Percentiles rank a stretch among this genome's conserved stretches.
Conservation (phyloP, 129 eudicot species). For the Logfia minima region DNA sequence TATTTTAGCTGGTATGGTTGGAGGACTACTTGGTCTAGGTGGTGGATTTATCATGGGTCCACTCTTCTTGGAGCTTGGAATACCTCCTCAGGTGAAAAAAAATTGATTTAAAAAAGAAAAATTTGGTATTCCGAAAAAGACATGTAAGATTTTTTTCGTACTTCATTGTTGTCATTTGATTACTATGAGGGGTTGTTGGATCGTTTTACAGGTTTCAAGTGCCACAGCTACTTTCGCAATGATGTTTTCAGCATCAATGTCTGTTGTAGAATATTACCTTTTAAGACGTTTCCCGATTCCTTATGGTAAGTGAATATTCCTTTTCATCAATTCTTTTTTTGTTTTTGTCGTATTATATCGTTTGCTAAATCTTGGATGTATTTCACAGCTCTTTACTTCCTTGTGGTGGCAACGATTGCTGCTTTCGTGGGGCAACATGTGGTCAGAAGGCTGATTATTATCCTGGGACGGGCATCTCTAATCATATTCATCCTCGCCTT, state of each 20-base stretch:
- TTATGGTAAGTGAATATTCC: neutral
- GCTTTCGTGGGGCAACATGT: neutral
- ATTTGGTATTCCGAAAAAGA: too few species aligned
- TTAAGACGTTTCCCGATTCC: neutral
- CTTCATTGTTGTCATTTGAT: too few species aligned
- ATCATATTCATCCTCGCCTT: neutral
- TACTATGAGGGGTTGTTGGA: neutral
- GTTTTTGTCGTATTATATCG: neutral
- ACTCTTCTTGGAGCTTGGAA: slow-evolving; percentile 78
- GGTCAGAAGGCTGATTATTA: neutral
- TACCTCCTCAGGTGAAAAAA: slow-evolving; percentile 73
- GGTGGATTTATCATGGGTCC: slow-evolving; percentile 97
- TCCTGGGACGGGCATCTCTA: neutral
- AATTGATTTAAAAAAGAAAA: neutral
- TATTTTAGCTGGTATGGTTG: slow-evolving; percentile 78
- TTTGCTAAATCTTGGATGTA: neutral
- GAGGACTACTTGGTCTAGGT: slow-evolving; percentile 88
- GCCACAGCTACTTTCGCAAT: neutral
- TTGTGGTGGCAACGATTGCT: neutral
- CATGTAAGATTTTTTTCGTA: too few species aligned
- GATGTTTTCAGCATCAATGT: neutral
- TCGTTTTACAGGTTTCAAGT: neutral
- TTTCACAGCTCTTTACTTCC: neutral
- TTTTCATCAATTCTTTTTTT: too few species aligned
- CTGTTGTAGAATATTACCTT: neutral